Evolutionary conservation across 345 rosid species (phyloP).

Genomic region (Gossypium longicalyx): DNA sequence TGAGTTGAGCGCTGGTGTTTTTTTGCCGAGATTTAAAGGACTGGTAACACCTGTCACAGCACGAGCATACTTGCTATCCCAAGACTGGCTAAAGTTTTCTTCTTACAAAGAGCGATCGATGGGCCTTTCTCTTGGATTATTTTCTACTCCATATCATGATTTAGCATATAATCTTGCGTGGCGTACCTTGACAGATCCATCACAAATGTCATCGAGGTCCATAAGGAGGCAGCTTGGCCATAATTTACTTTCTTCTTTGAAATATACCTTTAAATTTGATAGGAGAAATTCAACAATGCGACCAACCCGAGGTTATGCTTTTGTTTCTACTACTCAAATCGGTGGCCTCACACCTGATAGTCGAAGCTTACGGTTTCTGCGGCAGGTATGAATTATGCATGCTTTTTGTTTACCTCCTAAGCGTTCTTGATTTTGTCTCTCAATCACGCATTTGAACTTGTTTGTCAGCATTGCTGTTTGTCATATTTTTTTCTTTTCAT

Average conservation of each 20-base stretch:
- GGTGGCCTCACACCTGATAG: constrained; percentile 92
- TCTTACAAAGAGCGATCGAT: constrained; percentile 76
- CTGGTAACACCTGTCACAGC: constrained; percentile 58
- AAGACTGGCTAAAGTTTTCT: constrained; percentile 84
- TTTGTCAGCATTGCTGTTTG: not conserved
- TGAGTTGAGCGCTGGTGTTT: constrained; percentile 76
- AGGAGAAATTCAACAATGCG: constrained; percentile 67
- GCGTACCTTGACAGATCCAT: constrained; percentile 83
- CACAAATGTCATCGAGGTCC: constrained; percentile 55
- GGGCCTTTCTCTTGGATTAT: constrained; percentile 83
- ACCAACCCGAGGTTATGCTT: constrained; percentile 79
- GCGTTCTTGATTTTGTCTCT: not conserved
- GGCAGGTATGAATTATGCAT: constrained; percentile 52
- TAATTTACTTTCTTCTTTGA: constrained; percentile 46
- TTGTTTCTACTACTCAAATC: constrained; percentile 66
- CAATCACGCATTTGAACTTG: not conserved
- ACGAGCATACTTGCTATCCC: constrained; percentile 65
- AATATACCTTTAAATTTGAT: constrained; percentile 71
- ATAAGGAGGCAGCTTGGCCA: constrained; percentile 79
- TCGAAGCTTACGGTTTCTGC: constrained; percentile 69
- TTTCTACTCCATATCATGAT: constrained; percentile 62
- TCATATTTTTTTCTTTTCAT: not conserved
- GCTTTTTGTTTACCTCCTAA: not conserved
- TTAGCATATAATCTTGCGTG: constrained; percentile 68
- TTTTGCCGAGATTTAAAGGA: constrained; percentile 66